Base-by-base conservation (phyloP, 2,329 filamentous ascomycete genomes). In the Pseudocercospora pini-densiflorae region DNA sequence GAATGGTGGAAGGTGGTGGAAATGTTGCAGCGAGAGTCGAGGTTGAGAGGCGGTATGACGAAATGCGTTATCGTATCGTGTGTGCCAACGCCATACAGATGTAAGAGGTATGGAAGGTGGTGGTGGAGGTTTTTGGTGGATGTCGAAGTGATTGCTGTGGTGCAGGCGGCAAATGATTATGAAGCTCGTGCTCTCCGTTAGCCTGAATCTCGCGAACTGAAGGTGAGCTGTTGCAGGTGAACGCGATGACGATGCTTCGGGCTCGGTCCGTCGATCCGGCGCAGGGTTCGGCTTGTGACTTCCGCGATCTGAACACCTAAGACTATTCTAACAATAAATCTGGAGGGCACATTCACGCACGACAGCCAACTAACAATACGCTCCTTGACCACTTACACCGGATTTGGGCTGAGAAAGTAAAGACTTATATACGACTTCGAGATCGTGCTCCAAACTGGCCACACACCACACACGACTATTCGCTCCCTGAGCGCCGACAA, bases 401-500 rank as follows among this genome's bases (percentile, higher is more conserved):
- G 19, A 19, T n/a, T 21, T 12, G 29, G 51, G 23, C 23, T 16
- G 24, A 21, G 14, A 55, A 10, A 55, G 62, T 36, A 29, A 29
- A 55, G 8, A 33, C 51, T 16, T 1, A 7, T 19, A n/a, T 10
- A n/a, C 19, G 5, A 23, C 31, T 23, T n/a, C 55, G n/a, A 62
- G 10, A n/a, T 43, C 53, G 24, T 33, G 51, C 54, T 40, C 27
- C 51, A 14, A 14, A 66, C 51, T 54, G 40, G 31, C 12, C 54
- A 58, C 16, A 21, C 3, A 10, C 9, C 21, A 5, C 19, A 53
- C 12, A 53, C 2, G 23, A 8, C 5, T 10, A 16, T 43, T 4
- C 29, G 67, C 67, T 60, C 63, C 27, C 27, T 66, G 65, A 63
- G 66, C 67, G 64, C 68, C 63, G 62, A 31, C 57, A 29, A 60